Evolutionary conservation across 1,284 basidiomycete genomes (phyloP).

Genomic region (Somion occarium): DNA sequence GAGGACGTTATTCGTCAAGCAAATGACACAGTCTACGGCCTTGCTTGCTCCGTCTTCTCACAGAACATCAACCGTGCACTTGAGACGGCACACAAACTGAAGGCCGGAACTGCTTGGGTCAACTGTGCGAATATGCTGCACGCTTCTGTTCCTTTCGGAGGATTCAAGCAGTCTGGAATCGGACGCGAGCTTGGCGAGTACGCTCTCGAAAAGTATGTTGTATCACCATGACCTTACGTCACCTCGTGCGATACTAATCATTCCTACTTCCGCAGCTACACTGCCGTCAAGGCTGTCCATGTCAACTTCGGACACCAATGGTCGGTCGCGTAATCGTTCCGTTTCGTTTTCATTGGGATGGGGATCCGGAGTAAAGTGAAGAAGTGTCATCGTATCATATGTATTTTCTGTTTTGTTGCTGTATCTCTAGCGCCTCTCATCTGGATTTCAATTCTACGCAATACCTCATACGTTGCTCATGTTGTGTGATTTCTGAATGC

Average conservation of each 20-base stretch:
- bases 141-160: slow-evolving; percentile 76
- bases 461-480: too few species aligned
- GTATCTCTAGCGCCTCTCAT: too few species aligned
- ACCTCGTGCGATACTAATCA: slow-evolving; percentile 10
- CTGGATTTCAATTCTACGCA: too few species aligned
- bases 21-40: slow-evolving; percentile 84
- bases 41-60: slow-evolving; percentile 81
- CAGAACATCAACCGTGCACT: slow-evolving; percentile 75
- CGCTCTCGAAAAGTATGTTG: slow-evolving; percentile 58
- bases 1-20: slow-evolving; percentile 66
- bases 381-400: too few species aligned
- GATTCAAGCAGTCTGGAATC: slow-evolving; percentile 82
- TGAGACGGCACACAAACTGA: slow-evolving; percentile 68
- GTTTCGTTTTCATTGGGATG: too few species aligned
- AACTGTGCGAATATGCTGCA: slow-evolving; percentile 74
- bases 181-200: slow-evolving; percentile 85
- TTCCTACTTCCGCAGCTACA: slow-evolving; percentile 54
- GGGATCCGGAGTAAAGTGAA: too few species aligned
- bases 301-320: slow-evolving; percentile 50
- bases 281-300: slow-evolving; percentile 80
- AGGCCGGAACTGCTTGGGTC: slow-evolving; percentile 83
- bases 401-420: too few species aligned
- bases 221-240: not conserved
- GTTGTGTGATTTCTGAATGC: too few species aligned
- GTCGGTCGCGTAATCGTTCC: not conserved